Base-by-base conservation (phyloP, 768 basidiomycete genomes). In the Podaxis sp. region DNA sequence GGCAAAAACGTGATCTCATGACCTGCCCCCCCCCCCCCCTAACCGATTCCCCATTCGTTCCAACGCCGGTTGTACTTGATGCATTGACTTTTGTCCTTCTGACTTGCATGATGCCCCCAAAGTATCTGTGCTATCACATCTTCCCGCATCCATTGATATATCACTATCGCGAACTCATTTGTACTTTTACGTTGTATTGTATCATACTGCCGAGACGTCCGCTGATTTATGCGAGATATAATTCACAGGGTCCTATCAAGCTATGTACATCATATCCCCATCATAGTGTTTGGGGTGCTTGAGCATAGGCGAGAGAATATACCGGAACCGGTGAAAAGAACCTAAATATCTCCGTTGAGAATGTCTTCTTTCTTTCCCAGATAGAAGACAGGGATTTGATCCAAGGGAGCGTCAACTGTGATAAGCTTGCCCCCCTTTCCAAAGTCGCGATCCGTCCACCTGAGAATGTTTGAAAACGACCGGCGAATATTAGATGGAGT, bases 331-430 rank as follows among this genome's bases (percentile, higher is more conserved):
- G 4, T 40, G 25, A 4, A 7, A 25, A 37, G 3, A 21, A 21
- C 6, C 23, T 44, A 64, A 40, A 70, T 56, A 38, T 69, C 66
- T 9, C 70, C 72, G 42, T 38, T 59, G 36, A 74, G 61, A 38
- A 74, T 72, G 57, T 73, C 71, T 3, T 51, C 44, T 51, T 71
- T 74, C 21, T 53, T 61, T 16, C 72, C 74, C 35, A 74, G 61
- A 63, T 70, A 73, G 55, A 74, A 71, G 16, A 76, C 72, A 1
- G 72, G 75, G 14, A 76, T 76, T 50, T 72, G 63, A 51, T 71
- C 70, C 23, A 73, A 63, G 7, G 64, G 61, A 1, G 73, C 73
- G 59, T 64, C 68, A n/a, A 74, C 61, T 51, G 68, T 74, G 13
- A 74, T 63, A 27, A 57, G 59, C 27, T 46, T 62, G 13, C 73